Base-by-base conservation (phyloP, 768 basidiomycete species). In the Scleroderma bovista region DNA sequence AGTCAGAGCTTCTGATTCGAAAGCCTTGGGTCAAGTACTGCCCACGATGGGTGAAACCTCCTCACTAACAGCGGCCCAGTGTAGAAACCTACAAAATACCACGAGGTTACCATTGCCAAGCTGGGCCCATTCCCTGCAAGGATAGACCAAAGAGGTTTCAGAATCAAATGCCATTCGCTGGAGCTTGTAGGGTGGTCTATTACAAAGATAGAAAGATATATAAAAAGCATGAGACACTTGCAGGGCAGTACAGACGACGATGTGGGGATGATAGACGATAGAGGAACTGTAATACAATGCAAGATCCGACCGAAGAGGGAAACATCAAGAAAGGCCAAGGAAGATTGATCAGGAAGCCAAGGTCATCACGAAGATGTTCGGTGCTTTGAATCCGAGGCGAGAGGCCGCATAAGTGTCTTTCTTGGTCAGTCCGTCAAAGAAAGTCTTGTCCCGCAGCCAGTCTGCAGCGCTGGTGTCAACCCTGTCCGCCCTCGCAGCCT, bases 291-390 rank as follows among this genome's bases (percentile, higher is more conserved):
- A 23, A 43, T 43, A 42, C 41, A 29, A 26, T 29, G 24, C 24
- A 43, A 24, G 41, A 43, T 43, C 41, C 41, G 41, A 43, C 41
- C 41, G 24, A 26, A 43, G 41, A 23, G 16, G 23, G 41, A 42
- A 43, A 43, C n/a, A n/a, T n/a, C n/a, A n/a, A n/a, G n/a, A n/a
- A n/a, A n/a, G n/a, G n/a, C n/a, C n/a, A n/a, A 22, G 29, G 32
- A 32, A 33, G 29, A 44, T 44, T 17, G 20, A 26, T 45, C 32
- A 45, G 11, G 44, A 32, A 33, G 19, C 29, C 17, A 87, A 54
- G 48, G 76, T 75, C 83, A 91, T 80, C 34, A 89, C 73, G 61
- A 88, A 88, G 34, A 90, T 77, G 60, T 92, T 91, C 6, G 88
- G 80, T 3, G 89, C 89, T 48, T 74, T 76, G 68, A 80, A 92